Evolutionary conservation across 176 grass and related monocot species (phyloP).

Genomic region (Carex cristatella): DNA sequence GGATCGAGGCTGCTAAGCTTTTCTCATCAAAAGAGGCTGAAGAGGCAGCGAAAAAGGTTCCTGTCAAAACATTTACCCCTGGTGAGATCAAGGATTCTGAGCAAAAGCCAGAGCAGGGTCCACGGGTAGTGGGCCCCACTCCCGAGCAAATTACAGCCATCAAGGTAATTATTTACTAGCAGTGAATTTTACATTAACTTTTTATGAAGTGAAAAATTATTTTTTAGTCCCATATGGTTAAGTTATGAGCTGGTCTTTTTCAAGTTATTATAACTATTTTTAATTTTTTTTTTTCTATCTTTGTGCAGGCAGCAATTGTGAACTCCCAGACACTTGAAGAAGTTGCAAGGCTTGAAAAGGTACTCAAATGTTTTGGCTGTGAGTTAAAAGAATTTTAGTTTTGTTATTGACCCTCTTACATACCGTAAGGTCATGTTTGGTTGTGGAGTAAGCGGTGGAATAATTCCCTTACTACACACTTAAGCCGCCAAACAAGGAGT

Average conservation of each 20-base stretch:
- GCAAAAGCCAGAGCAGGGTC: conserved; percentile 50
- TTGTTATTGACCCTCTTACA: background rate
- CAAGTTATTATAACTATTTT: background rate
- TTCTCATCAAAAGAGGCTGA: conserved; percentile 90
- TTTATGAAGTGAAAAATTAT: background rate
- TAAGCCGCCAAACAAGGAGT: no score
- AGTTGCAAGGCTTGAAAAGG: conserved; percentile 92
- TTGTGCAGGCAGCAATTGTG: conserved; percentile 67
- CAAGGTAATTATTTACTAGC: conserved; percentile 48
- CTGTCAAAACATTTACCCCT: conserved; percentile 73
- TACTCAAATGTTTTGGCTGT: conserved; percentile 6
- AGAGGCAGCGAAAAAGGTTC: conserved; percentile 80
- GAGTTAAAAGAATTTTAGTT: conserved; percentile 3
- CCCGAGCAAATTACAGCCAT: conserved; percentile 97
- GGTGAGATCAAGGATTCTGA: conserved; percentile 33
- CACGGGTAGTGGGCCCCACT: conserved; percentile 74
- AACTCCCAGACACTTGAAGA: conserved; percentile 97
- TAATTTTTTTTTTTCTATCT: background rate
- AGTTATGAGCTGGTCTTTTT: background rate
- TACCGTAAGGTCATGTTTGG: background rate
- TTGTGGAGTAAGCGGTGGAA: no score
- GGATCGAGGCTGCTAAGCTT: conserved; percentile 55
- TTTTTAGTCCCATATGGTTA: background rate
- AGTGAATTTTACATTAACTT: background rate
- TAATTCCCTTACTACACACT: no score